Conservation (phyloP, 345 rosid genomes). For the Eucalyptus sideroxylon region DNA sequence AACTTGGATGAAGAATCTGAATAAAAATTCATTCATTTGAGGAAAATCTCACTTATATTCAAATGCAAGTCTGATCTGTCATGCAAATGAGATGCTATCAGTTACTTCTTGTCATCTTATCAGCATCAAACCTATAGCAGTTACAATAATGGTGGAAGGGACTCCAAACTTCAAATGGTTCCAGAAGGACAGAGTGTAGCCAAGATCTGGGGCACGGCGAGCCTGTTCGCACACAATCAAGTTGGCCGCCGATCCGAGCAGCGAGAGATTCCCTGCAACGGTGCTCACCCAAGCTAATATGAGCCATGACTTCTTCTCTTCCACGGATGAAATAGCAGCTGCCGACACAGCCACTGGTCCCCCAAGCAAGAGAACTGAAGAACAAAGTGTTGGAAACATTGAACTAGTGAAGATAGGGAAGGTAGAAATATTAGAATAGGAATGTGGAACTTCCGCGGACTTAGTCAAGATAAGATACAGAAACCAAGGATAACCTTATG, state of each 20-base stretch:
- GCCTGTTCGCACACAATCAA: conserved; percentile 91
- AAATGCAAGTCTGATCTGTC: background rate
- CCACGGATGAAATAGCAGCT: conserved; percentile 24
- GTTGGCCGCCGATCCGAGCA: conserved; percentile 83
- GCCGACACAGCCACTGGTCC: conserved; percentile 66
- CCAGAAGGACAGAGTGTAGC: conserved; percentile 59
- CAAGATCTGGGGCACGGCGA: conserved; percentile 25
- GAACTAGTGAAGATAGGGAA: background rate
- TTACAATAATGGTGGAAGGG: conserved; percentile 69
- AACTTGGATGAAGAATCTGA: background rate
- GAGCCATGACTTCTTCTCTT: conserved; percentile 84
- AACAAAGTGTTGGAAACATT: background rate
- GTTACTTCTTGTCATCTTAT: background rate
- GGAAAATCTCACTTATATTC: background rate
- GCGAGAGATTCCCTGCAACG: conserved; percentile 69
- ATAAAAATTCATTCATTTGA: background rate
- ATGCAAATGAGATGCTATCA: background rate
- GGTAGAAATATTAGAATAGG: background rate
- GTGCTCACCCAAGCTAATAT: conserved; percentile 86
- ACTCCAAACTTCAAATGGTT: conserved; percentile 64
- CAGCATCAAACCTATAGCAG: conserved; percentile 45
- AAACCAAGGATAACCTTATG: background rate
- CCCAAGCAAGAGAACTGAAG: conserved; percentile 66
- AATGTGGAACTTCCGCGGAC: background rate
- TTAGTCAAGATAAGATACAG: background rate